phyloP scores from a whole-genome alignment of 352 stramenopile species.

The Phytophthora pluvialis region DNA sequence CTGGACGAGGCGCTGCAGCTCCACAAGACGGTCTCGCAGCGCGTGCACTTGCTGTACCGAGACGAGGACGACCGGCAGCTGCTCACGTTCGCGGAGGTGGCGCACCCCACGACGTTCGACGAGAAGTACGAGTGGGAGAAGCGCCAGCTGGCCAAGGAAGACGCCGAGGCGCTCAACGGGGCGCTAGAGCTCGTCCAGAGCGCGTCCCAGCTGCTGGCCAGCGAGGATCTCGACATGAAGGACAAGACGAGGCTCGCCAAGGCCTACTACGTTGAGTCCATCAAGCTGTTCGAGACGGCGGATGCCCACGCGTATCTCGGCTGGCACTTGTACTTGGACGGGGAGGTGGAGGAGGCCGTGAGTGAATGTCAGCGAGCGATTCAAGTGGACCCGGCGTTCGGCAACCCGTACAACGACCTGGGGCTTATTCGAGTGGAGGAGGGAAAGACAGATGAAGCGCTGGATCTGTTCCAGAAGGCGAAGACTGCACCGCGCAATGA shows the following conservation, averaged over 20 bases:
- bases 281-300: constrained; percentile 68
- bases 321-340: constrained; percentile 73
- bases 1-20: constrained; percentile 73
- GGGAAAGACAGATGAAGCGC: constrained; percentile 59
- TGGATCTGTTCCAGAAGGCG: constrained; percentile 66
- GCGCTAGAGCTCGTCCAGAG: constrained; percentile 68
- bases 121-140: constrained; percentile 64
- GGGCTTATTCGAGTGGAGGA: constrained; percentile 69
- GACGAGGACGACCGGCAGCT: constrained; percentile 55
- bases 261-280: constrained; percentile 71
- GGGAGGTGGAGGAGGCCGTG: constrained; percentile 57
- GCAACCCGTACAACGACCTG: constrained; percentile 80
- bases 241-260: constrained; percentile 68
- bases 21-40: constrained; percentile 68
- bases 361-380: constrained; percentile 68
- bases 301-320: constrained; percentile 74
- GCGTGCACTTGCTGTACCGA: constrained; percentile 65
- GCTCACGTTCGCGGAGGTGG: constrained; percentile 42
- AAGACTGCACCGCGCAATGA: constrained; percentile 69
- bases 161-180: constrained; percentile 40
- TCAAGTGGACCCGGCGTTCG: constrained; percentile 68
- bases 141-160: constrained; percentile 23
- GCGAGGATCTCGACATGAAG: constrained; percentile 44
- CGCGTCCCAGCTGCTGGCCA: constrained; percentile 52
- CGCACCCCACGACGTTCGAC: constrained; percentile 43